These are phyloP conservation scores for Collariella sp. DNA, from an alignment of 495 filamentous ascomycete species.

Conservation along the genomic window DNA sequence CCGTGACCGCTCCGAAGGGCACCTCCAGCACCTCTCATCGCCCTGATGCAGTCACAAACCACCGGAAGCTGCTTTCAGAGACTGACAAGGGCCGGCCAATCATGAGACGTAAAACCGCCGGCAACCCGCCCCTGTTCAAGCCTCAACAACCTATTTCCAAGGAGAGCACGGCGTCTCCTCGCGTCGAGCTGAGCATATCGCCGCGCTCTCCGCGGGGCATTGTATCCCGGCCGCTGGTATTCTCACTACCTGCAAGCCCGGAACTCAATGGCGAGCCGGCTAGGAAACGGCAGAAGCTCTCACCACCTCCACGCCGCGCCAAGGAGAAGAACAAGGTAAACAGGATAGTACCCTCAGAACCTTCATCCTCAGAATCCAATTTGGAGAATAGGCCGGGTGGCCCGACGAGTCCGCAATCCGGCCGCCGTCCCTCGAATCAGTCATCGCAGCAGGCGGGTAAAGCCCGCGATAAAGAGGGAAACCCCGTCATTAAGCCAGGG, in stretches of 20 bases:
- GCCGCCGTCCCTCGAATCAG: background rate
- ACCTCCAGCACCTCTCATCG: background rate
- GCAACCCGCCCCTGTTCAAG: background rate
- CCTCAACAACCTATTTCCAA: conserved; percentile 7
- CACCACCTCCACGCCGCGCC: conserved; percentile 2
- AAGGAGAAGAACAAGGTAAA: background rate
- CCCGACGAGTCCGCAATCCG: background rate
- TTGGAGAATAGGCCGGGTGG: background rate
- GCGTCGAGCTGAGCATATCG: background rate
- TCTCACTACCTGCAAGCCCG: conserved; percentile 11
- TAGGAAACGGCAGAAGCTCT: conserved; percentile 12
- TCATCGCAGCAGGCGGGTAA: background rate
- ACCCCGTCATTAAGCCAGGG: background rate
- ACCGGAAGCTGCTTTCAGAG: conserved; percentile 8
- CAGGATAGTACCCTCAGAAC: background rate
- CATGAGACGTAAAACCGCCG: conserved; percentile 13
- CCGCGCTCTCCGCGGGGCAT: background rate
- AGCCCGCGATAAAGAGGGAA: background rate
- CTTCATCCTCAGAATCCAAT: background rate
- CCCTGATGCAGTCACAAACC: background rate
- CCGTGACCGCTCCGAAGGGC: background rate
- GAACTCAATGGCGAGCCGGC: conserved; percentile 5
- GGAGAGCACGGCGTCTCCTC: conserved; percentile 2
- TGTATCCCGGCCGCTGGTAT: background rate
- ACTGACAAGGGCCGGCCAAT: conserved; percentile 9